A percentile compares a stretch with the other conserved stretches of the same genome.
Evolutionary conservation across 1,139 yeast species (phyloP).

Genomic region (Meyerozyma guilliermondii): DNA sequence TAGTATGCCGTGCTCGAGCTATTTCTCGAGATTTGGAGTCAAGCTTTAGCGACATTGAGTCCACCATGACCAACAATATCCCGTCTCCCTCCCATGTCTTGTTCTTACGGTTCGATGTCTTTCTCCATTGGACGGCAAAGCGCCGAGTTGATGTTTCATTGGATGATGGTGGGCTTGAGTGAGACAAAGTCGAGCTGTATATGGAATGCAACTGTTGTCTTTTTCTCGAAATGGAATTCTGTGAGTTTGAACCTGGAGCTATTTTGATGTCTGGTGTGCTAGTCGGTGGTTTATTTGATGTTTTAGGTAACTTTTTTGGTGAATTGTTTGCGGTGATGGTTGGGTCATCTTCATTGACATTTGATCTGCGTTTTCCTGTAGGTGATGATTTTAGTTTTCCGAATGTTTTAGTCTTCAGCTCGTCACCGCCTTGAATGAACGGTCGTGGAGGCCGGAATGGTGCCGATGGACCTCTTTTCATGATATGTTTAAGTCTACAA

Average conservation of each 20-base stretch:
- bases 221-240: not conserved
- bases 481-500: not conserved
- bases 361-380: too few relatives aligned
- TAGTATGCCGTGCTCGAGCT: constrained; percentile 15
- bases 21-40: constrained; percentile 15
- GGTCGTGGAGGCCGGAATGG: constrained; percentile 16
- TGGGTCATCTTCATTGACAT: too few relatives aligned
- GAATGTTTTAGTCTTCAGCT: too few relatives aligned
- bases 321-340: too few relatives aligned
- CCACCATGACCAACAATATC: constrained; percentile 21
- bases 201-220: not conserved
- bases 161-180: not conserved
- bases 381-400: too few relatives aligned
- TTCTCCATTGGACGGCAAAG: constrained; percentile 61
- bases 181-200: not conserved
- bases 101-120: constrained; percentile 67
- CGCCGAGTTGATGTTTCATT: constrained; percentile 2
- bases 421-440: not conserved
- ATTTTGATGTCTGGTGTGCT: too few relatives aligned
- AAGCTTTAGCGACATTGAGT: constrained; percentile 12
- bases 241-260: too few relatives aligned
- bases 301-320: too few relatives aligned
- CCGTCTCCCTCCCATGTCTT: constrained; percentile 98
- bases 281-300: too few relatives aligned
- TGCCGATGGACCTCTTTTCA: constrained; percentile 4